phyloP scores from a whole-genome alignment of 306 rosid genomes.

The Medicago lupulina region DNA sequence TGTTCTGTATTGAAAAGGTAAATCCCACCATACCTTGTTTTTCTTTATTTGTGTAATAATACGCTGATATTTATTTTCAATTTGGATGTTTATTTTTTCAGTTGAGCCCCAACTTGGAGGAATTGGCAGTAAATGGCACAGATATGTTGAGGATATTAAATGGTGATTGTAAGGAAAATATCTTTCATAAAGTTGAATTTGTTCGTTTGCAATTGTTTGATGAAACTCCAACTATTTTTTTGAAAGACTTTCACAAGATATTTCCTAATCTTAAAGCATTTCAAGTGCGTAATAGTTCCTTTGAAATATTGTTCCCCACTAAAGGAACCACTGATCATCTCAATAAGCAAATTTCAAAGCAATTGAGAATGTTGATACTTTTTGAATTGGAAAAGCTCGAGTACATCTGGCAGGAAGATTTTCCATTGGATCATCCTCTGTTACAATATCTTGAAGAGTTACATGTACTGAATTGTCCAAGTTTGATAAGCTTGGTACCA shows the following conservation, averaged over 20 bases:
- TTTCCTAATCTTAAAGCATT: background rate
- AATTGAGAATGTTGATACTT: background rate
- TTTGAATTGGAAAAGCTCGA: background rate
- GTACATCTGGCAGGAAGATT: background rate
- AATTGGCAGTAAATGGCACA: background rate
- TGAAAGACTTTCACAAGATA: background rate
- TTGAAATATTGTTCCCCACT: background rate
- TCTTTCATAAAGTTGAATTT: background rate
- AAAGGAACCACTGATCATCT: background rate
- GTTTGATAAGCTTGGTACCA: background rate
- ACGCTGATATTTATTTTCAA: background rate
- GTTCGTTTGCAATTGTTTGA: background rate
- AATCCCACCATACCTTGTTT: background rate
- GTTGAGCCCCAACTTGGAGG: background rate
- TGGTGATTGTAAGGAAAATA: no score
- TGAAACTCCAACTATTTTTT: background rate
- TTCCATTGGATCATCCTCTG: background rate
- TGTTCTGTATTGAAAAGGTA: slow-evolving; percentile 9
- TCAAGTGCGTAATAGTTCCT: background rate
- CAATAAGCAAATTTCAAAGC: background rate
- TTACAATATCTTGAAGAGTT: background rate
- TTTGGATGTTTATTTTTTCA: background rate
- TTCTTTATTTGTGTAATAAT: no score
- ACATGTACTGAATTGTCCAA: background rate
- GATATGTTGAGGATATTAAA: background rate